Evolutionary conservation across 1,139 yeast genomes (phyloP).

Genomic region (Arxiozyma heterogenica): DNA sequence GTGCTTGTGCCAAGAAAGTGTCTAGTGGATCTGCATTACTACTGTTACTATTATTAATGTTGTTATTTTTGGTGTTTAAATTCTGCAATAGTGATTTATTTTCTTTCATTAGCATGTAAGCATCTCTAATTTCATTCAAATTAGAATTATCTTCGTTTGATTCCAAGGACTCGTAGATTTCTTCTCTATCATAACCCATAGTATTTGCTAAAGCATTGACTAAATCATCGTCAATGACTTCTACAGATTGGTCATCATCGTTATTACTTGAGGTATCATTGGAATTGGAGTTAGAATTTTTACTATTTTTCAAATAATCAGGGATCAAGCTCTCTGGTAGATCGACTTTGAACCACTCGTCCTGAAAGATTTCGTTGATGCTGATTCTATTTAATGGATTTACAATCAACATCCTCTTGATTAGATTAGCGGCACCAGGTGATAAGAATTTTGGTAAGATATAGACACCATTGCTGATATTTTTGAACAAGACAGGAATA

Average conservation of each 20-base stretch:
- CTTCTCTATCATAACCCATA: conserved; percentile 90
- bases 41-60: conserved; percentile 1
- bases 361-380: conserved; percentile 87
- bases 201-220: conserved; percentile 71
- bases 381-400: conserved; percentile 94
- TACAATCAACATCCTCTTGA: conserved; percentile 91
- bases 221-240: conserved; percentile 61
- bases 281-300: conserved; percentile 13
- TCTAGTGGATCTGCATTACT: conserved; percentile 30
- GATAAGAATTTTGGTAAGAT: conserved; percentile 85
- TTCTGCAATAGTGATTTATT: conserved; percentile 63
- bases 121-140: conserved; percentile 79
- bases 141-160: conserved; percentile 33
- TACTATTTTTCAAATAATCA: conserved; percentile 46
- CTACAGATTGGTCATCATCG: conserved; percentile 17
- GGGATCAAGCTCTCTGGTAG: conserved; percentile 79
- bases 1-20: conserved; percentile 19
- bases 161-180: conserved; percentile 67
- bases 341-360: conserved; percentile 86
- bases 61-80: conserved; percentile 40
- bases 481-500: conserved; percentile 90
- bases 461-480: conserved; percentile 90
- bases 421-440: conserved; percentile 75
- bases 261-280: conserved; percentile 10
- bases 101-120: conserved; percentile 80